phyloP scores from a whole-genome alignment of 495 filamentous ascomycete genomes.

The Neurospora intermedia region DNA sequence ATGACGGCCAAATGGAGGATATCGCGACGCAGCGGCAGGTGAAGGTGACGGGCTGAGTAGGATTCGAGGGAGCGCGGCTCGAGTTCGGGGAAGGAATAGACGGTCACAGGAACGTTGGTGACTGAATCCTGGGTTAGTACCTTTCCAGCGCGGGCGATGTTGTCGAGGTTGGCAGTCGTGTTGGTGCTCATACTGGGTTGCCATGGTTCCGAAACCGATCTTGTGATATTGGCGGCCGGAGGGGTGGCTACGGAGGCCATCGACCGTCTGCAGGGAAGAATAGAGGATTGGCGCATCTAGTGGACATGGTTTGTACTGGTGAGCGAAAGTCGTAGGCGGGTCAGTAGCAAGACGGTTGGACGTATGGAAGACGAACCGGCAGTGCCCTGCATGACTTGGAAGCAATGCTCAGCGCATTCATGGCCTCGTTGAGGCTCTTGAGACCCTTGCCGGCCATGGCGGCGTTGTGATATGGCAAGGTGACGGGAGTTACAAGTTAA shows the following conservation, averaged over 20 bases:
- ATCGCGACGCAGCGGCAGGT: conserved; percentile 79
- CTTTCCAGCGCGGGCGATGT: not conserved
- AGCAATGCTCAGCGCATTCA: conserved; percentile 31
- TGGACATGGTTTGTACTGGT: not conserved
- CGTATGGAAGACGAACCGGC: conserved; percentile 10
- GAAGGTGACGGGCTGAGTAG: conserved; percentile 71
- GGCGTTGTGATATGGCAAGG: conserved; percentile 1
- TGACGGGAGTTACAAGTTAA: conserved; percentile 5
- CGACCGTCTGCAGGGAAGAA: conserved; percentile 38
- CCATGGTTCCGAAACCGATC: conserved; percentile 22
- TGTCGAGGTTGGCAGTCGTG: conserved; percentile 9
- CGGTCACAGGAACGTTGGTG: conserved; percentile 60
- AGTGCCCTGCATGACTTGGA: conserved; percentile 28
- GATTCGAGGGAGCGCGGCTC: conserved; percentile 70
- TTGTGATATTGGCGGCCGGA: conserved; percentile 32
- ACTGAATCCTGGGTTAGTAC: conserved; percentile 26
- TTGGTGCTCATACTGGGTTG: conserved; percentile 12
- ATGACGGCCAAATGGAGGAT: conserved; percentile 86
- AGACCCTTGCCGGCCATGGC: conserved; percentile 34
- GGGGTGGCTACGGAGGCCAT: conserved; percentile 63
- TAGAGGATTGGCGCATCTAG: not conserved
- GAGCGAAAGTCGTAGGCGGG: not conserved
- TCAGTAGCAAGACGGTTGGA: not conserved
- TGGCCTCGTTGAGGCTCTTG: conserved; percentile 37
- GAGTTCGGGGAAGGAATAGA: conserved; percentile 83